Conservation (phyloP, 2,329 filamentous ascomycete genomes). For the Metarhizium anisopliae region DNA sequence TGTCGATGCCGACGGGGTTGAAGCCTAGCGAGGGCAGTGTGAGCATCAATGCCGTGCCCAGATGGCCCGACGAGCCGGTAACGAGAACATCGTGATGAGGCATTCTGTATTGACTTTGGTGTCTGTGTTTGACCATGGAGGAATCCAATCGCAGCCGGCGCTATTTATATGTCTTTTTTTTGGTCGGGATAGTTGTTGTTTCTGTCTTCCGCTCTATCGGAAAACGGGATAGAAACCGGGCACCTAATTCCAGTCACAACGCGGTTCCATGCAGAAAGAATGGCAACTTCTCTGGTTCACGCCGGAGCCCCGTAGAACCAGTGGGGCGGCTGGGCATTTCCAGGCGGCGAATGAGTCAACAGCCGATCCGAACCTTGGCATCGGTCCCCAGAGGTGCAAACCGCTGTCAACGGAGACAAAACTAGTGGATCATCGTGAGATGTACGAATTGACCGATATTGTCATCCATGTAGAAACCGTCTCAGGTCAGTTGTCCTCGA, state of each 20-base stretch:
- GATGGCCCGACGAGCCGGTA: slow-evolving; percentile 37
- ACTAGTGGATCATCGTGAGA: not conserved
- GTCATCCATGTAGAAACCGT: too few species aligned
- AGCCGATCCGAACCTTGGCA: not conserved
- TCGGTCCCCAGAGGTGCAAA: not conserved
- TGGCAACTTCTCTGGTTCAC: too few species aligned
- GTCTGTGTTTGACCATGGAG: too few species aligned
- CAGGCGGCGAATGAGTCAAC: not conserved
- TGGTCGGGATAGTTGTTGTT: too few species aligned
- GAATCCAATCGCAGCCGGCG: too few species aligned
- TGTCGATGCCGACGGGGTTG: slow-evolving; percentile 33
- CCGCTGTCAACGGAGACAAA: not conserved
- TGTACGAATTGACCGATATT: not conserved
- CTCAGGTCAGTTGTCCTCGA: too few species aligned
- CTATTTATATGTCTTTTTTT: too few species aligned
- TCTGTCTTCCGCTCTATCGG: too few species aligned
- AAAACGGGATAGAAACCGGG: too few species aligned
- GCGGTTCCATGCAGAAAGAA: too few species aligned
- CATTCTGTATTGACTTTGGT: not conserved
- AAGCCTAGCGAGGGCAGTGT: slow-evolving; percentile 28
- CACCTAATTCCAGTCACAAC: too few species aligned
- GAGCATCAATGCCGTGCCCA: slow-evolving; percentile 37
- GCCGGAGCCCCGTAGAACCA: not conserved
- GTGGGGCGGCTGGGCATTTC: not conserved
- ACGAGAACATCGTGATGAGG: slow-evolving; percentile 28